Evolutionary conservation across 306 rosid genomes (phyloP).

Genomic region (Cucurbita pepo): DNA sequence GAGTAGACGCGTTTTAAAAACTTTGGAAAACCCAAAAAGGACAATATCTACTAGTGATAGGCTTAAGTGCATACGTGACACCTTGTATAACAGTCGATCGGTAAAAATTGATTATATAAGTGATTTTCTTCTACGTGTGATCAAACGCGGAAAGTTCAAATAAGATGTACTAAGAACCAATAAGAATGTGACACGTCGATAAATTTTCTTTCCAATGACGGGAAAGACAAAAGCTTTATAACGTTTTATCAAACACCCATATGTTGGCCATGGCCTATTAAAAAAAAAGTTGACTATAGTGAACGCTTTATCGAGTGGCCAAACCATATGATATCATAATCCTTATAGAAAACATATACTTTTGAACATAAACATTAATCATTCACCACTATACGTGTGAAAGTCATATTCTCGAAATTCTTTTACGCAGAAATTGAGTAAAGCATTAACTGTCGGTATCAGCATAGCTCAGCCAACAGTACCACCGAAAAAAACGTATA

Average conservation of each 20-base stretch:
- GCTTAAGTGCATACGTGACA: too few species aligned
- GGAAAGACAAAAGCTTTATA: not conserved
- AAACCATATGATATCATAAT: constrained; percentile 2
- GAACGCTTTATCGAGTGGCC: not conserved
- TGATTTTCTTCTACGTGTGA: too few species aligned
- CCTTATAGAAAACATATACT: not conserved
- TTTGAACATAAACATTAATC: not conserved
- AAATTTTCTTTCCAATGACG: not conserved
- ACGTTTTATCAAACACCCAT: not conserved
- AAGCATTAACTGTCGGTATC: too few species aligned
- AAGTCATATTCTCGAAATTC: not conserved
- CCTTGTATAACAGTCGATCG: too few species aligned
- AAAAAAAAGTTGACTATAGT: not conserved
- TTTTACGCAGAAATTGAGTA: not conserved
- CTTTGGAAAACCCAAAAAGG: too few species aligned
- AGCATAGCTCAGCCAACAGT: too few species aligned
- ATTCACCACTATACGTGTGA: not conserved
- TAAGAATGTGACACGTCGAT: not conserved
- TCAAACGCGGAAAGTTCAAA: not conserved
- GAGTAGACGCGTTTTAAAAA: too few species aligned
- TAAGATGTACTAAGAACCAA: not conserved
- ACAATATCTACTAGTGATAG: too few species aligned
- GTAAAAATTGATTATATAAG: too few species aligned
- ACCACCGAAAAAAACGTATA: too few species aligned
- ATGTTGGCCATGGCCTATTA: not conserved